Evolutionary conservation across 2,329 filamentous ascomycete genomes (phyloP).

Genomic region (Didymella sp.): DNA sequence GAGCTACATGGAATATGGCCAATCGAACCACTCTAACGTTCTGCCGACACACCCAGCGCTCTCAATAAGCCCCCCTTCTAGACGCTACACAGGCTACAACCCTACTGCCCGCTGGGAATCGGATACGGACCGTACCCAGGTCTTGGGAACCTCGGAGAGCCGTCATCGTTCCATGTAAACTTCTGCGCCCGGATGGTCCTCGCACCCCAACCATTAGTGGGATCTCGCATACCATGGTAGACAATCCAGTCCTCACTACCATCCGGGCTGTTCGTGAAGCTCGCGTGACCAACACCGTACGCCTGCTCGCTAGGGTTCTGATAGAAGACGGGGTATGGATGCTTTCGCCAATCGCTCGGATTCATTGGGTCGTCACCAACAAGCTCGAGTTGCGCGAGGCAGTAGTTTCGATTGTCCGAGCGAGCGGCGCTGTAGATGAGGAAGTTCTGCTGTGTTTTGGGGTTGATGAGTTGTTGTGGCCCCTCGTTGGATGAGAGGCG

Average conservation of each 20-base stretch:
- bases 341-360: slow-evolving; percentile 57
- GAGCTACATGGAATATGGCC: not conserved
- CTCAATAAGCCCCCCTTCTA: not conserved
- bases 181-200: slow-evolving; percentile 58
- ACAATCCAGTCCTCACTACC: slow-evolving; percentile 59
- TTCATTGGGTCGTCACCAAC: slow-evolving; percentile 60
- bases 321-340: slow-evolving; percentile 56
- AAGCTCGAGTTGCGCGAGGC: slow-evolving; percentile 59
- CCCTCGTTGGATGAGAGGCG: slow-evolving; percentile 59
- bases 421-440: slow-evolving; percentile 59
- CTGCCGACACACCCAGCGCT: not conserved
- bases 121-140: slow-evolving; percentile 59
- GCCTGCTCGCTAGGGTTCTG: slow-evolving; percentile 55
- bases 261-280: slow-evolving; percentile 58
- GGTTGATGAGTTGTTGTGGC: slow-evolving; percentile 59
- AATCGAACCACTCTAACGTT: too few species aligned
- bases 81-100: not conserved
- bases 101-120: slow-evolving; percentile 41
- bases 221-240: slow-evolving; percentile 61
- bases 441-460: slow-evolving; percentile 56
- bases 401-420: slow-evolving; percentile 62
- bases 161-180: slow-evolving; percentile 58
- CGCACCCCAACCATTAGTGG: slow-evolving; percentile 56
- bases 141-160: slow-evolving; percentile 56
- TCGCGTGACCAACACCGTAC: slow-evolving; percentile 60